Conservation (phyloP, 1,284 basidiomycete genomes). For the Pseudozyma sp. region DNA sequence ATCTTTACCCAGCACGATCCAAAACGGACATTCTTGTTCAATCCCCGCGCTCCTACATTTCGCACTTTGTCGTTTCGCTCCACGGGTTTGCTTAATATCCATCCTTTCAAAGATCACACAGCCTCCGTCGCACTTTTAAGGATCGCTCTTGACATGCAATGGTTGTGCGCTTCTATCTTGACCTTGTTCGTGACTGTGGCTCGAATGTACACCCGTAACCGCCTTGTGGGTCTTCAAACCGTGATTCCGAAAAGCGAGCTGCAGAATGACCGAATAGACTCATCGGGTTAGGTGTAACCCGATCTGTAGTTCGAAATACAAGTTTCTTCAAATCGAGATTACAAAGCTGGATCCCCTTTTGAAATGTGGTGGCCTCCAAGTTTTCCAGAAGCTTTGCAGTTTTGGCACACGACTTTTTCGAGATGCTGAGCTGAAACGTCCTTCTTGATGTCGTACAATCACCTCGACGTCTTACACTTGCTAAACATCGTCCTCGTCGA, state of each 20-base stretch:
- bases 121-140: too few species aligned
- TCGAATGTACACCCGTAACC: too few species aligned
- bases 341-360: neutral
- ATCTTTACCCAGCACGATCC: neutral
- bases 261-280: constrained; percentile 18
- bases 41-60: neutral
- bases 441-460: too few species aligned
- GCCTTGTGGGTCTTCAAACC: neutral
- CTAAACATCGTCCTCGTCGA: too few species aligned
- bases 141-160: too few species aligned
- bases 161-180: too few species aligned
- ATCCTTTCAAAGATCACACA: too few species aligned
- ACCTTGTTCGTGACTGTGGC: too few species aligned
- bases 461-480: too few species aligned
- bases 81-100: too few species aligned
- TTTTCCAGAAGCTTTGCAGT: neutral
- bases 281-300: constrained; percentile 6
- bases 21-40: constrained; percentile 5
- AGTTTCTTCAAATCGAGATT: constrained; percentile 4
- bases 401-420: constrained; percentile 16
- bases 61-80: neutral
- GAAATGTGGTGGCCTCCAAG: neutral
- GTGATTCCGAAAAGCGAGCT: neutral
- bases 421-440: too few species aligned
- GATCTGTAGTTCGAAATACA: constrained; percentile 15